Evolutionary conservation across 1,284 basidiomycete species (phyloP), one percentile per base, ranked within the genome.

Genomic region (Pterula multifida): DNA sequence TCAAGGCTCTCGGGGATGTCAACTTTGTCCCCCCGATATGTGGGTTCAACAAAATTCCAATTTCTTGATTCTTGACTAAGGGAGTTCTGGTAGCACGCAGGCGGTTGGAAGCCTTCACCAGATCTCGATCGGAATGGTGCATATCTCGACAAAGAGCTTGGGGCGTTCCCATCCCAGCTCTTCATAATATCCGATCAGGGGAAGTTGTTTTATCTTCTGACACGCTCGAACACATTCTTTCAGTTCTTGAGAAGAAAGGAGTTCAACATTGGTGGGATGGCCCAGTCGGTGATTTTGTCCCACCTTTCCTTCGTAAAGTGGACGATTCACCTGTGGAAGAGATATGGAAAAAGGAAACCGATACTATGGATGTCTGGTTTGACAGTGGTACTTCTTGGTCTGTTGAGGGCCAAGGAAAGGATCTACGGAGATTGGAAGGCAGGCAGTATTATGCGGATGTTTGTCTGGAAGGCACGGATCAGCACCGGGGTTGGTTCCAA

Each of bases 351-450:
- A 92, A 90, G 63, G 87, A 93, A 4, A 81, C 76, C 1, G 96
- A 99, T 63, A 98, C 95, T 0, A 90, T 98, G 76, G 96, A 99
- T 63, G 96, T 99, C 2, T 99, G 96, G 96, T 98, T 98, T 59
- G 96, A 99, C 68, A 95, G 90, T 59, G 96, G 96, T 1, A 84
- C 88, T 1, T 92, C 93, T 1, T 99, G 96, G 96, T 82, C 89
- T 1, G 78, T 91, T 66, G 39, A 42, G 21, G 39, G 39, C 39
- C 39, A 42, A n/a, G 39, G 39, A n/a, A 42, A 42, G 39, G 39
- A 9, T 42, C 70, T 97, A 26, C 60, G 60, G 57, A 53, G 39
- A 48, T 50, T 55, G 44, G 58, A 56, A 23, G 57, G 63, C 22
- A 59, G 66, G 53, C 59, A 57, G 35, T 67, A 74, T 42, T 67